Conservation (phyloP, 192 early-diverging fungal genomes). For the Chytriomyces hyalinus region DNA sequence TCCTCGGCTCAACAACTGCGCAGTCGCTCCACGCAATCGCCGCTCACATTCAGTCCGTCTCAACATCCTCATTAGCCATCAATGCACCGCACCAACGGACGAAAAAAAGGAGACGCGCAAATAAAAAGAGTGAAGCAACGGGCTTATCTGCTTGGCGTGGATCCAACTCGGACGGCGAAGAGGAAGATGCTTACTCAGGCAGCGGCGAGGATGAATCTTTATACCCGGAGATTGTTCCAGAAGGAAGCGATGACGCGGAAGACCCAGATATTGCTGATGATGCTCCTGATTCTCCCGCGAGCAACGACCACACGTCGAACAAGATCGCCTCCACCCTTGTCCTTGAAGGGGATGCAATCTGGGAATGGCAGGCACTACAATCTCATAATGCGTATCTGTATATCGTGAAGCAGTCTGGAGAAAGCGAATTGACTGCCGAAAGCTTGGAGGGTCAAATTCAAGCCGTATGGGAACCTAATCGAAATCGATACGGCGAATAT, state of each 20-base stretch:
- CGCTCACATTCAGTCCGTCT: no score
- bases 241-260: not conserved
- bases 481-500: constrained; percentile 10
- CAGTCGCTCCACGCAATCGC: no score
- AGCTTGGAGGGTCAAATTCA: not conserved
- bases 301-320: not conserved
- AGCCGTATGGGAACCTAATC: constrained; percentile 30
- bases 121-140: not conserved
- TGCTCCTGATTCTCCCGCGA: not conserved
- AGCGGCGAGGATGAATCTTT: not conserved
- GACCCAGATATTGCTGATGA: not conserved
- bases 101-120: not conserved
- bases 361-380: not conserved
- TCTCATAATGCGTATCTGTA: not conserved
- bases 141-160: not conserved
- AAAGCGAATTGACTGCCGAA: not conserved
- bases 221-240: not conserved
- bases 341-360: constrained; percentile 2
- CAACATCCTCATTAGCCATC: no score
- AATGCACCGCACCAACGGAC: no score
- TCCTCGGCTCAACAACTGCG: no score
- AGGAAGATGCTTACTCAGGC: not conserved
- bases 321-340: not conserved
- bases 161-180: not conserved
- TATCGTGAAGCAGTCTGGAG: not conserved